phyloP scores from a whole-genome alignment of 1,284 basidiomycete genomes.

The Austropuccinia psidii region DNA sequence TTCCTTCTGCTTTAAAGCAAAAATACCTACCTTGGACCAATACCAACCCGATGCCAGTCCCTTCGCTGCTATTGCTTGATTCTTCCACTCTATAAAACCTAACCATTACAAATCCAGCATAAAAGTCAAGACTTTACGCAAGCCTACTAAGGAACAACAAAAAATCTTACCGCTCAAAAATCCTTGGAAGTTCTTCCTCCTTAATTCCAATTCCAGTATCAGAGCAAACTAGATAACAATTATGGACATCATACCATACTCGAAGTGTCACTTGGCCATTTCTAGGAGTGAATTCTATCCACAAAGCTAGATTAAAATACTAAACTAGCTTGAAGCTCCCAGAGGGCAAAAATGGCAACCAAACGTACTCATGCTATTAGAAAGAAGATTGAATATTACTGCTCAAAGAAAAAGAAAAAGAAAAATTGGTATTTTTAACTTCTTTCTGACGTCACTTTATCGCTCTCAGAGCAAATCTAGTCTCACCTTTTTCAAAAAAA shows the following conservation, averaged over 20 bases:
- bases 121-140: background rate
- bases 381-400: slow-evolving; percentile 33
- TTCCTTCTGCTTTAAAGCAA: background rate
- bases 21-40: slow-evolving; percentile 27
- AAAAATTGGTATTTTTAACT: no score
- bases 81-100: slow-evolving; percentile 29
- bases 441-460: no score
- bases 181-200: slow-evolving; percentile 18
- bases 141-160: background rate
- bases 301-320: no score
- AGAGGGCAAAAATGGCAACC: background rate
- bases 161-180: slow-evolving; percentile 26
- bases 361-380: slow-evolving; percentile 33
- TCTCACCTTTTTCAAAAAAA: slow-evolving; percentile 30
- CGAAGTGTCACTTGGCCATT: slow-evolving; percentile 4
- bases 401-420: background rate
- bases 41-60: slow-evolving; percentile 32
- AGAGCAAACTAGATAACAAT: slow-evolving; percentile 21
- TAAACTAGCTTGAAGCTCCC: no score
- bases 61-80: background rate
- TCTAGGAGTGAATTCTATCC: slow-evolving; percentile 27
- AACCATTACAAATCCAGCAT: background rate
- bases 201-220: slow-evolving; percentile 34
- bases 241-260: slow-evolving; percentile 14
- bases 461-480: background rate